Conservation (phyloP, 2,329 filamentous ascomycete genomes). For the Tympanopsis confertula region DNA sequence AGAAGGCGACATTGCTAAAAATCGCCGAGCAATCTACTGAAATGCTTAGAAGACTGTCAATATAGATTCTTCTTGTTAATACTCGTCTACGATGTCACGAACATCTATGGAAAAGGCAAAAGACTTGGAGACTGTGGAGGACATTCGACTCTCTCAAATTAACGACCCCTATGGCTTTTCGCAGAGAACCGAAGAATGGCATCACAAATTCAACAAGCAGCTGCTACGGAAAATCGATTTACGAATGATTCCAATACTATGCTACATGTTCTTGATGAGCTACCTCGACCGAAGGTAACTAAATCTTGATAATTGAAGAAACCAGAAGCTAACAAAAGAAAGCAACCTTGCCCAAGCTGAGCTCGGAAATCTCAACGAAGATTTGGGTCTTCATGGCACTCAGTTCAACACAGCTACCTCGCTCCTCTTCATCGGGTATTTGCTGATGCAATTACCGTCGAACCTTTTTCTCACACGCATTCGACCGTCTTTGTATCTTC, state of each 20-base stretch:
- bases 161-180: too few species aligned
- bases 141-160: too few species aligned
- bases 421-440: constrained; percentile 74
- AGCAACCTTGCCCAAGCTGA: too few species aligned
- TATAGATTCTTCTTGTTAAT: too few species aligned
- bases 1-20: too few species aligned
- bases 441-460: constrained; percentile 60
- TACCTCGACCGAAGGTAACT: constrained; percentile 17
- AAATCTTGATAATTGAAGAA: too few species aligned
- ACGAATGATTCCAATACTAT: constrained; percentile 16
- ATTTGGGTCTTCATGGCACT: constrained; percentile 43
- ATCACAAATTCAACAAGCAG: constrained; percentile 7
- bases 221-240: constrained; percentile 16
- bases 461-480: constrained; percentile 48
- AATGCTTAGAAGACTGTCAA: too few species aligned
- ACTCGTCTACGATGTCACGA: too few species aligned
- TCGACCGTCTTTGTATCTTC: constrained; percentile 33
- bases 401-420: constrained; percentile 68
- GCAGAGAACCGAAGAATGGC: constrained; percentile 3
- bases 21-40: too few species aligned
- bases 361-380: constrained; percentile 47
- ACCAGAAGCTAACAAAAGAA: too few species aligned
- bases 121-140: too few species aligned
- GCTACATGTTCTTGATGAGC: constrained; percentile 21
- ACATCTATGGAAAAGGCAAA: too few species aligned